Percentiles rank a stretch among this genome's conserved stretches.
phyloP scores from a whole-genome alignment of 1,284 basidiomycete genomes.

The Ustilago crameri region DNA sequence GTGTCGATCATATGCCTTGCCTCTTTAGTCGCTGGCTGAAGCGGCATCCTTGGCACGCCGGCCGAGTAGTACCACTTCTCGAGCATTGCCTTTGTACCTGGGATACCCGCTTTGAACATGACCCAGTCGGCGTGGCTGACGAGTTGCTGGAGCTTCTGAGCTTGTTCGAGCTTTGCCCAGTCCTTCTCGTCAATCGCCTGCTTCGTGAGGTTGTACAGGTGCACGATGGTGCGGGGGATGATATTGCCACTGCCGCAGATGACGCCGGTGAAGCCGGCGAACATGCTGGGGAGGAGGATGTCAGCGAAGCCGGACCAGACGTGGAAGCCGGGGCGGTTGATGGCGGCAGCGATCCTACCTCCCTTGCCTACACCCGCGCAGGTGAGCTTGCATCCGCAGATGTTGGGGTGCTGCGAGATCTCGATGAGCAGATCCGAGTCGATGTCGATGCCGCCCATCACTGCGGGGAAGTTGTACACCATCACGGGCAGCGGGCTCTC shows the following conservation, averaged over 20 bases:
- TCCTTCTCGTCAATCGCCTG: conserved; percentile 44
- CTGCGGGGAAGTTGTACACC: conserved; percentile 86
- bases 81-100: conserved; percentile 83
- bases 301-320: conserved; percentile 42
- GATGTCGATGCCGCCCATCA: conserved; percentile 80
- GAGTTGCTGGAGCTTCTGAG: conserved; percentile 80
- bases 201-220: conserved; percentile 76
- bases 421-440: conserved; percentile 85
- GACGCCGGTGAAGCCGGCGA: conserved; percentile 47
- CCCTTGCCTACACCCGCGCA: conserved; percentile 91
- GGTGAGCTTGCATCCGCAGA: conserved; percentile 84
- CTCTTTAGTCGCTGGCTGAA: conserved; percentile 75
- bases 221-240: conserved; percentile 73
- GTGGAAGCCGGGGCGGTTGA: conserved; percentile 68
- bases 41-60: conserved; percentile 78
- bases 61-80: conserved; percentile 79
- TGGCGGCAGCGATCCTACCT: conserved; percentile 79
- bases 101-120: conserved; percentile 80
- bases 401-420: conserved; percentile 84
- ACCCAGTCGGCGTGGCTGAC: conserved; percentile 82
- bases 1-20: conserved; percentile 76
- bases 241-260: conserved; percentile 55
- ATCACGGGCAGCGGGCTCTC: conserved; percentile 86
- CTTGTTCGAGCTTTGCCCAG: conserved; percentile 73
- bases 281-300: conserved; percentile 48